A percentile compares a stretch with the other conserved stretches of the same genome.
Evolutionary conservation across 2,329 filamentous ascomycete genomes (phyloP).

Genomic region (Mycogone perniciosa): DNA sequence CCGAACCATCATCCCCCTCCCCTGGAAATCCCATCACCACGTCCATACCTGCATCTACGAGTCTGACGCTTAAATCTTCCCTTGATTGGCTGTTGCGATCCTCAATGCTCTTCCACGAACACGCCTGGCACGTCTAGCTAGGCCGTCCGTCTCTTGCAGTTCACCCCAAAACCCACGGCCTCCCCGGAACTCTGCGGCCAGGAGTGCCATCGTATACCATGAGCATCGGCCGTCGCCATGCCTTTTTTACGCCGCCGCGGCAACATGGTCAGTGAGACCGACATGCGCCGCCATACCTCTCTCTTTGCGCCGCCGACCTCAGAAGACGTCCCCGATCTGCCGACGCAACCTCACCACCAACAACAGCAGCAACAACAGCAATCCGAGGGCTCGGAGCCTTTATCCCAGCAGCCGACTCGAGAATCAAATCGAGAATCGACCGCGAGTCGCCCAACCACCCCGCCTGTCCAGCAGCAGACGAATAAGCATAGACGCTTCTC

Average conservation of each 20-base stretch:
- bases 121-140: constrained; percentile 12
- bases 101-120: constrained; percentile 10
- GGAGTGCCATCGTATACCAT: constrained; percentile 29
- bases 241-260: constrained; percentile 57
- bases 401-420: constrained; percentile 19
- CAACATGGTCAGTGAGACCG: constrained; percentile 52
- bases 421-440: constrained; percentile 16
- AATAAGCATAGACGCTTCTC: constrained; percentile 57
- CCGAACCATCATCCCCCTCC: constrained; percentile 1
- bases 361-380: not conserved
- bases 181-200: constrained; percentile 10
- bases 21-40: not conserved
- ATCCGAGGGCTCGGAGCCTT: constrained; percentile 11
- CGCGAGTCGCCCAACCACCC: constrained; percentile 25
- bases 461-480: constrained; percentile 46
- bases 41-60: not conserved
- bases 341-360: constrained; percentile 4
- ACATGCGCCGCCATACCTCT: constrained; percentile 49
- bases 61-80: not conserved
- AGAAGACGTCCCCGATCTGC: constrained; percentile 19
- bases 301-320: constrained; percentile 25
- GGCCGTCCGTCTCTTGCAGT: not conserved
- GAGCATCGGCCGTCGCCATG: constrained; percentile 40
- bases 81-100: not conserved
- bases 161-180: constrained; percentile 1